phyloP scores from a whole-genome alignment of 495 filamentous ascomycete genomes.

The Neohortaea acidophila region DNA sequence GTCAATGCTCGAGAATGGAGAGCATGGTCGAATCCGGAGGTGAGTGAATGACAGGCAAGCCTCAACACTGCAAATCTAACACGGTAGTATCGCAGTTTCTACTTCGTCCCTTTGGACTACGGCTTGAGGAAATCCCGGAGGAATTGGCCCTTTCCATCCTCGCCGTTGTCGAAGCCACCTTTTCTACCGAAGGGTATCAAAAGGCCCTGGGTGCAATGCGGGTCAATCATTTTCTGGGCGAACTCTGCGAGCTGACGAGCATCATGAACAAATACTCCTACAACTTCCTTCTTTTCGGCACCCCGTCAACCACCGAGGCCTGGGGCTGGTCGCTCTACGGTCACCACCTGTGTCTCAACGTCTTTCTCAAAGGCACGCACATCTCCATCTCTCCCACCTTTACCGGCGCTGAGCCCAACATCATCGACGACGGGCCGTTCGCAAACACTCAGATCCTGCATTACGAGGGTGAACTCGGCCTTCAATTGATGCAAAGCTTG shows the following conservation, averaged over 20 bases:
- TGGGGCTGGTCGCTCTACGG: slow-evolving; percentile 67
- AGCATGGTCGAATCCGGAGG: slow-evolving; percentile 62
- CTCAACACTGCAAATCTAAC: no score
- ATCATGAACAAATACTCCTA: slow-evolving; percentile 62
- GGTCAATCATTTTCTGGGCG: slow-evolving; percentile 63
- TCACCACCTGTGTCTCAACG: slow-evolving; percentile 55
- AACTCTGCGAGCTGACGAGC: slow-evolving; percentile 40
- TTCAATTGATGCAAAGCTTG: slow-evolving; percentile 53
- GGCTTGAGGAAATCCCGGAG: slow-evolving; percentile 43
- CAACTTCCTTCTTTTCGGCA: slow-evolving; percentile 51
- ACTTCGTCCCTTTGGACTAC: slow-evolving; percentile 34
- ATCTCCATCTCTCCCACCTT: slow-evolving; percentile 55
- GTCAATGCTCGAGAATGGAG: slow-evolving; percentile 57
- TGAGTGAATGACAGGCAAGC: no score
- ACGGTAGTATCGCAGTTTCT: no score
- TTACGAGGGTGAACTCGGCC: slow-evolving; percentile 43
- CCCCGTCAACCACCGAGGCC: slow-evolving; percentile 34
- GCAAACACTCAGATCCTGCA: slow-evolving; percentile 49
- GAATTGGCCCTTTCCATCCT: slow-evolving; percentile 34
- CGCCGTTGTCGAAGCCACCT: slow-evolving; percentile 36
- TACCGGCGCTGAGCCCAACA: slow-evolving; percentile 60
- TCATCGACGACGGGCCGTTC: slow-evolving; percentile 47
- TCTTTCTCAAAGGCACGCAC: slow-evolving; percentile 46
- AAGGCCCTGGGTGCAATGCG: slow-evolving; percentile 54
- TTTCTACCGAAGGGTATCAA: slow-evolving; percentile 53